Percentiles rank a stretch among this genome's conserved stretches.
Conservation (phyloP, 768 basidiomycete genomes). For the Leccinum imitatum region DNA sequence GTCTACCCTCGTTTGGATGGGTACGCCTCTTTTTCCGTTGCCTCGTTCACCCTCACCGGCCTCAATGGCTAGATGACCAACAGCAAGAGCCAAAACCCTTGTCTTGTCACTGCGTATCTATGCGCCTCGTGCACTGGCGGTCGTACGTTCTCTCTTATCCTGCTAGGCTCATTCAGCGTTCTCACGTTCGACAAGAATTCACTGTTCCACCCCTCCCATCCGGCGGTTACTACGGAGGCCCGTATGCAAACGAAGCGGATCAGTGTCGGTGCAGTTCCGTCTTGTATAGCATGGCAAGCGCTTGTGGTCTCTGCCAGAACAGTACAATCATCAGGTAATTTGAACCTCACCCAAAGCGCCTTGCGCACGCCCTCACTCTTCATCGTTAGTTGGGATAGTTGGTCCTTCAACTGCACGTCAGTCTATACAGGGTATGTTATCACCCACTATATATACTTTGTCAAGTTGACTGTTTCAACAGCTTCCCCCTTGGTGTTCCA, state of each 20-base stretch:
- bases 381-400: slow-evolving; percentile 51
- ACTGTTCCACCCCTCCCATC: slow-evolving; percentile 41
- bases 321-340: slow-evolving; percentile 37
- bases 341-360: neutral
- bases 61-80: too few relatives aligned
- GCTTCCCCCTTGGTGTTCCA: slow-evolving; percentile 56
- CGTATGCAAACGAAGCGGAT: slow-evolving; percentile 31
- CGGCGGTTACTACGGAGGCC: slow-evolving; percentile 27
- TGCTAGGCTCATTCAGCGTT: slow-evolving; percentile 6
- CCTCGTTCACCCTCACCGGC: too few relatives aligned
- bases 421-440: slow-evolving; percentile 29
- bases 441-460: neutral
- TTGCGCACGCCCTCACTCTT: slow-evolving; percentile 1
- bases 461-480: slow-evolving; percentile 17
- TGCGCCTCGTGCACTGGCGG: slow-evolving; percentile 16
- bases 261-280: slow-evolving; percentile 57
- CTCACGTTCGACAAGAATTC: slow-evolving; percentile 32
- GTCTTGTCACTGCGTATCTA: too few relatives aligned
- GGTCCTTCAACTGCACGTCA: slow-evolving; percentile 47
- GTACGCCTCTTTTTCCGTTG: slow-evolving; percentile 12
- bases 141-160: slow-evolving; percentile 32
- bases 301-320: slow-evolving; percentile 58
- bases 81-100: too few relatives aligned
- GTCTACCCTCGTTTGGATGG: slow-evolving; percentile 27
- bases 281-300: slow-evolving; percentile 53